Evolutionary conservation across 2,329 filamentous ascomycete genomes (phyloP), one percentile per base, ranked within the genome.

Genomic region (Chlorencoelia australis): DNA sequence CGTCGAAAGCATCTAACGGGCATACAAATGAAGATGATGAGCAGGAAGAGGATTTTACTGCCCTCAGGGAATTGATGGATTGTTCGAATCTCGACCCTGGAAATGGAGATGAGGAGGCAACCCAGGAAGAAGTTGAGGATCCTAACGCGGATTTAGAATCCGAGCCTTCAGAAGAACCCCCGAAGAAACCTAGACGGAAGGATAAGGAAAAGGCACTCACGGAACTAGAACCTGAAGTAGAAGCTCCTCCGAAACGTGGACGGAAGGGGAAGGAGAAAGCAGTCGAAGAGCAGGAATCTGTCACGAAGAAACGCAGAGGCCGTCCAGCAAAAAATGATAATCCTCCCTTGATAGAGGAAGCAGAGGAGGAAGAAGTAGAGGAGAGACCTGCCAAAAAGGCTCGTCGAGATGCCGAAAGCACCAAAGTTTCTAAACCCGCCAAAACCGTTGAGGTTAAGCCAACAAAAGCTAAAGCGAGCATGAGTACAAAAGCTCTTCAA

Each of bases 11-110:
- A 25, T 32, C 30, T 5, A 32, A 30, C 9, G 24, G 38, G 24
- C 26, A 29, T 10, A 33, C 37, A 7, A 27, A 54, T 11, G 52
- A 56, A n/a, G 50, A 54, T 7, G 49, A 54, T 3, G 56, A 59
- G 9, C 46, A 51, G 17, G 44, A 59, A 25, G 49, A 54, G 19
- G 43, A 59, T 22, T 48, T 53, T 26, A 38, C 31, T 8, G 49
- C 57, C n/a, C n/a, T n/a, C n/a, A n/a, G n/a, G n/a, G n/a, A n/a
- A n/a, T n/a, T n/a, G n/a, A 40, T 30, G 18, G 50, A 51, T 14
- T 44, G 50, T 21, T 47, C 45, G 8, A 39, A 45, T 27, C 47
- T 49, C 34, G 40, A 50, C 4, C 39, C 43, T 31, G 43, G 40
- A 9, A 27, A 36, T 31, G 38, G 31, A 17, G 49, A 48, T 20